Base-by-base conservation (phyloP, 768 basidiomycete species). In the Amanita fuliginea region DNA sequence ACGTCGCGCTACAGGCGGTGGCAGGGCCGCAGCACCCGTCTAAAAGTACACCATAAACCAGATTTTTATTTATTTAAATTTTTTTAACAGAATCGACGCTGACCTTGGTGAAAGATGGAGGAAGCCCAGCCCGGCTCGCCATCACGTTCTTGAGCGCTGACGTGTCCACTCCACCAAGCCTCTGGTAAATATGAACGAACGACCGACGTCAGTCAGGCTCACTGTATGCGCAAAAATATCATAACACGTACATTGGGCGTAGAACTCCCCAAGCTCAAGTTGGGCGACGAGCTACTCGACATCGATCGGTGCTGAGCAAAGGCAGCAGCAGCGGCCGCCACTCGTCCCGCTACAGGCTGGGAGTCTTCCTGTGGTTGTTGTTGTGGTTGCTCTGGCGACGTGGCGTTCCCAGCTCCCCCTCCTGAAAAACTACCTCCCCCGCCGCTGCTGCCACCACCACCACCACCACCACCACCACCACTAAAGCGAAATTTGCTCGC, bases 101-200 rank as follows among this genome's bases (percentile, higher is more conserved):
- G 30, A 49, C 47, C 47, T 42, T 49, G 28, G 42, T 40, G 4
- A 19, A 30, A 36, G 26, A 16, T 1, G 39, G 39, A 10, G 28
- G 22, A 26, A 39, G n/a, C 6, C 36, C 22, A 18, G 14, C 4
- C 46, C 39, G 46, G 16, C 24, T n/a, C 21, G 47, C 39, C 44
- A 73, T 60, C 62, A 76, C 69, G 45, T 65, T 67, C 51, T 70
- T 70, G 5, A 67, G 54, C 1, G 78, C 76, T 0, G 77, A 71
- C 35, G 72, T 72, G 60, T 81, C 76, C 19, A 82, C 67, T 51
- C 77, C 71, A n/a, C 78, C 78, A 47, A 82, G 70, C 74, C 70
- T 77, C 81, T 82, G 54, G 26, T 21, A 9, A 11, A 14, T 11
- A 9, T 10, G 4, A 11, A 35, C 18, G 9, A n/a, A 45, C 9